Evolutionary conservation across 352 stramenopile genomes (phyloP), one percentile per base, ranked within the genome.

Genomic region (Globisporangium megalacanthum): DNA sequence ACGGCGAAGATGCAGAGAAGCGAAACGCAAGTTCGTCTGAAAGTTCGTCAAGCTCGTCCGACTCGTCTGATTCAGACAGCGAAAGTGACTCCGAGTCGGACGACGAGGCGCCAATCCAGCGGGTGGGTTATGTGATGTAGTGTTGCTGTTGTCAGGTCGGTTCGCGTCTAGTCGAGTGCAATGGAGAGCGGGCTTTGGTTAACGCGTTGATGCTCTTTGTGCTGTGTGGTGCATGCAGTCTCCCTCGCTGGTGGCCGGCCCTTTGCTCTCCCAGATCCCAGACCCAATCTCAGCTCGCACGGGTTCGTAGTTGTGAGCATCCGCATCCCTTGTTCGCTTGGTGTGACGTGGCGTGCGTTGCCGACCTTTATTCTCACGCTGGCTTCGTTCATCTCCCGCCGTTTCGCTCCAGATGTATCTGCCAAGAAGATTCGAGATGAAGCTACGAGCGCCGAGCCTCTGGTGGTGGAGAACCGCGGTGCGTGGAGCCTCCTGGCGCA

Each of bases 401-500:
- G 14, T n/a, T 46, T 46, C 9, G 7, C 8, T 52, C 37, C 74
- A 66, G 80, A 89, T 71, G 75, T 65, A 52, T 73, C 48, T 13
- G 31, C 78, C 2, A 91, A 88, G 68, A 93, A 91, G 60, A 89
- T 93, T 53, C 73, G 79, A 15, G 83, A 90, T 36, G 83, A 93
- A 45, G 56, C 77, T 31, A 70, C 68, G 15, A 79, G 64, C 8
- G 63, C 56, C 1, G 85, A 94, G 62, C 82, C 85, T 6, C 65
- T 94, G 25, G 73, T 73, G 52, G 85, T 95, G 17, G 85, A 93
- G 63, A 95, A 95, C 49, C 75, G 77, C 4, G 81, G 85, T 35
- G 85, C 85, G 33, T 95, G 85, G 85, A 93, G 83, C 50, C 72
- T 92, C 69, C 70, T 95, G 45, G 85, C 85, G 5, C 74, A 86